phyloP scores from a whole-genome alignment of 1,284 basidiomycete species.

The Ustilago nuda region DNA sequence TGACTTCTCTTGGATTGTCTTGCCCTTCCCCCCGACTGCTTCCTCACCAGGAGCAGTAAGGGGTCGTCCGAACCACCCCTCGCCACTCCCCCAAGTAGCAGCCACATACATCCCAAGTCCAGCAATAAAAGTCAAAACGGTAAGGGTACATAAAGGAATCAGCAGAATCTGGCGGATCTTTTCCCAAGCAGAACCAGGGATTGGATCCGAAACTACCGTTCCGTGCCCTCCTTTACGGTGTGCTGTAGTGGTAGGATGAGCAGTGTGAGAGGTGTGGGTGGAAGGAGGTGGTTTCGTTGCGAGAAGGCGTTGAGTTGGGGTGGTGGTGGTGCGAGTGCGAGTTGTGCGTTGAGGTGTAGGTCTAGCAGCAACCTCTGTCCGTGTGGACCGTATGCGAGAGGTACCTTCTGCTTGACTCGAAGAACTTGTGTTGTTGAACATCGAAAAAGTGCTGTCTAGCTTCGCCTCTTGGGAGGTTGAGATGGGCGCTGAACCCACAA shows the following conservation, averaged over 20 bases:
- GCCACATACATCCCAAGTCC: slow-evolving; percentile 19
- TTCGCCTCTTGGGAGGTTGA: background rate
- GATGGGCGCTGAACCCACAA: background rate
- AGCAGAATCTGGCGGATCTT: slow-evolving; percentile 16
- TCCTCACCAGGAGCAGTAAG: background rate
- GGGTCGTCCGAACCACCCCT: slow-evolving; percentile 27
- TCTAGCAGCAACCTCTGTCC: background rate
- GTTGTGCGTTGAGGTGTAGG: background rate
- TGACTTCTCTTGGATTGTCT: background rate
- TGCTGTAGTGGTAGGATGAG: background rate
- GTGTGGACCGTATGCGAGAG: background rate
- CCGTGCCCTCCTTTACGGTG: background rate
- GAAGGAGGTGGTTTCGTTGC: background rate
- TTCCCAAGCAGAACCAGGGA: slow-evolving; percentile 26
- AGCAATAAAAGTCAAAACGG: slow-evolving; percentile 12
- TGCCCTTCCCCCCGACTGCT: background rate
- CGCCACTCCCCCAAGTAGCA: slow-evolving; percentile 27
- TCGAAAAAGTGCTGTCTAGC: background rate
- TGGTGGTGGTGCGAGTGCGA: background rate
- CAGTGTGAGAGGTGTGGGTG: background rate
- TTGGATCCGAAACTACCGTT: slow-evolving; percentile 11
- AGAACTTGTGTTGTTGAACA: background rate
- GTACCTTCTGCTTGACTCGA: background rate
- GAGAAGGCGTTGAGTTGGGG: background rate
- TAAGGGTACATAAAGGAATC: slow-evolving; percentile 16